Evolutionary conservation across 257 asterid genomes (phyloP).

Genomic region (Fraxinus cuspidata): DNA sequence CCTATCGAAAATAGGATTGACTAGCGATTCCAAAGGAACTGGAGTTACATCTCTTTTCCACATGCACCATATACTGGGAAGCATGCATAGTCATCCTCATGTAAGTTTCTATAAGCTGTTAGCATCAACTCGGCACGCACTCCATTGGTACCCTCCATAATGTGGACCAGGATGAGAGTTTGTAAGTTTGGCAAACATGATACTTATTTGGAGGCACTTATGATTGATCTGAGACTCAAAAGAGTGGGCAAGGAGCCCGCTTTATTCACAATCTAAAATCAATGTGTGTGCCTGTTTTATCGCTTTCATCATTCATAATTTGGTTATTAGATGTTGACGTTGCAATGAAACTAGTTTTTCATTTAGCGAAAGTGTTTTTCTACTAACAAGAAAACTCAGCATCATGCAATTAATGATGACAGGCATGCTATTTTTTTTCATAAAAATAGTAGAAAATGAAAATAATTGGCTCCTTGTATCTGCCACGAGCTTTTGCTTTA

Average conservation of each 20-base stretch:
- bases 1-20: no score
- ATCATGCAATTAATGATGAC: conserved; percentile 35
- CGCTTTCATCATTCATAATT: conserved; percentile 36
- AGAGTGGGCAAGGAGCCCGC: not conserved
- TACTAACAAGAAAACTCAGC: conserved; percentile 26
- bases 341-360: conserved; percentile 25
- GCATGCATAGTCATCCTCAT: not conserved
- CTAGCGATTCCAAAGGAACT: no score
- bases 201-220: conserved; percentile 25
- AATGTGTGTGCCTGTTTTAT: conserved; percentile 29
- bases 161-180: conserved; percentile 1
- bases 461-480: not conserved
- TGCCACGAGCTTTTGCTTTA: not conserved
- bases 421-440: not conserved
- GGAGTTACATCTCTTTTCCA: no score
- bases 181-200: conserved; percentile 24
- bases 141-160: not conserved
- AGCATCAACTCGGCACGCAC: not conserved
- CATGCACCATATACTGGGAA: not conserved
- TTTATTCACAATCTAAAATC: conserved; percentile 29
- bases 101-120: not conserved
- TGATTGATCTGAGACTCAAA: conserved; percentile 5
- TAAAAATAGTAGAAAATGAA: not conserved
- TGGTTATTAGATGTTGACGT: conserved; percentile 41
- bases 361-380: conserved; percentile 25